Conservation (phyloP, 163 green algal genomes). For the Dunaliella salina region DNA sequence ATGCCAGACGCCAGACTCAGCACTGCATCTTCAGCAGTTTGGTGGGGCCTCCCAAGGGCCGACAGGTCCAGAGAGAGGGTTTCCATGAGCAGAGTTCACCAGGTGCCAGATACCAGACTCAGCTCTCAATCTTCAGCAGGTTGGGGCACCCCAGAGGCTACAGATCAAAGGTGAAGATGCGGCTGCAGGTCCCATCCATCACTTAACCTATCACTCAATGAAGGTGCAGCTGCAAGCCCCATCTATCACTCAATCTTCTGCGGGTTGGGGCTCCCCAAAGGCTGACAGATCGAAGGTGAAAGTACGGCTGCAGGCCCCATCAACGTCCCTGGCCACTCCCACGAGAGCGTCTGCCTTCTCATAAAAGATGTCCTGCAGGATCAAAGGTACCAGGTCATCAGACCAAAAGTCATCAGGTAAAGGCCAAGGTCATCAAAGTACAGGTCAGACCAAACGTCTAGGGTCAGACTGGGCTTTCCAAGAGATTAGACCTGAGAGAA, state of each 20-base stretch:
- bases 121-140: neutral
- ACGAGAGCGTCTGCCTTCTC: conserved; percentile 58
- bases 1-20: too few species aligned
- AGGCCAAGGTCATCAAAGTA: neutral
- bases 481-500: too few species aligned
- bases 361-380: conserved; percentile 77
- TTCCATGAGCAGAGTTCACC: too few species aligned
- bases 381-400: too few species aligned
- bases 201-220: too few species aligned
- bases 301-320: conserved; percentile 39
- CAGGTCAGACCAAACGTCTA: conserved; percentile 36
- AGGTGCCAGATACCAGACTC: too few species aligned
- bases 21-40: too few species aligned
- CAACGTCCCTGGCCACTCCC: conserved; percentile 45
- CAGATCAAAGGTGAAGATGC: conserved; percentile 56
- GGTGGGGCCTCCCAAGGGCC: too few species aligned
- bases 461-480: too few species aligned
- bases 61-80: neutral
- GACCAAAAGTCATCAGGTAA: too few species aligned
- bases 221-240: neutral
- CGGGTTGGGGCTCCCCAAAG: conserved; percentile 32
- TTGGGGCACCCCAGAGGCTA: conserved; percentile 33
- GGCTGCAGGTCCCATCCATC: conserved; percentile 33
- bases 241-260: neutral
- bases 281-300: conserved; percentile 52